A percentile compares a stretch with the other conserved stretches of the same genome.
phyloP scores from a whole-genome alignment of 1,139 yeast genomes.

The Zygoascus meyerae region DNA sequence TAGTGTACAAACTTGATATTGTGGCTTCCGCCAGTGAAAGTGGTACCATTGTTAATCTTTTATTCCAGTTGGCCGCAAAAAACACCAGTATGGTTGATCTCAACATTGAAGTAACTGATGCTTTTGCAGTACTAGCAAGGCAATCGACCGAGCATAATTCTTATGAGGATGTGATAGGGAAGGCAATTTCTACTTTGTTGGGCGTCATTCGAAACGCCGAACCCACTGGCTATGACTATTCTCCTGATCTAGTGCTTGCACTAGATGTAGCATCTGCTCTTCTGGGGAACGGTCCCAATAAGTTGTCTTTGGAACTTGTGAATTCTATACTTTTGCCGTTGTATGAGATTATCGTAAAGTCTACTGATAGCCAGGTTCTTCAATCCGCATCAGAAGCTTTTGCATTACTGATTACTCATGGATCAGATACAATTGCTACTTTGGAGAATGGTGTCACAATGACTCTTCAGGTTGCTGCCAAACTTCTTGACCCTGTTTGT shows the following conservation, averaged over 20 bases:
- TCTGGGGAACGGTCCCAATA: conserved; percentile 42
- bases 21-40: conserved; percentile 36
- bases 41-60: conserved; percentile 44
- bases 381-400: conserved; percentile 76
- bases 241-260: conserved; percentile 55
- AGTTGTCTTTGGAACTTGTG: conserved; percentile 47
- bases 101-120: conserved; percentile 52
- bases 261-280: conserved; percentile 62
- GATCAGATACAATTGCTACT: conserved; percentile 30
- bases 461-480: conserved; percentile 57
- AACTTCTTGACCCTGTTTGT: conserved; percentile 62
- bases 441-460: conserved; percentile 43
- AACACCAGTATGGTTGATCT: conserved; percentile 73
- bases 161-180: conserved; percentile 42
- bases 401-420: conserved; percentile 52
- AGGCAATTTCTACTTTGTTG: conserved; percentile 37
- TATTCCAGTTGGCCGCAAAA: conserved; percentile 60
- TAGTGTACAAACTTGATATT: conserved; percentile 46
- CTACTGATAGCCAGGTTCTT: conserved; percentile 72
- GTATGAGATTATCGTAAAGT: conserved; percentile 44
- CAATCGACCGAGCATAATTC: conserved; percentile 40
- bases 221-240: conserved; percentile 27
- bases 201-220: conserved; percentile 31
- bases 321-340: conserved; percentile 47
- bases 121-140: conserved; percentile 53